Evolutionary conservation across 140 eudicot genomes (phyloP).

Genomic region (Cichorium intybus): DNA sequence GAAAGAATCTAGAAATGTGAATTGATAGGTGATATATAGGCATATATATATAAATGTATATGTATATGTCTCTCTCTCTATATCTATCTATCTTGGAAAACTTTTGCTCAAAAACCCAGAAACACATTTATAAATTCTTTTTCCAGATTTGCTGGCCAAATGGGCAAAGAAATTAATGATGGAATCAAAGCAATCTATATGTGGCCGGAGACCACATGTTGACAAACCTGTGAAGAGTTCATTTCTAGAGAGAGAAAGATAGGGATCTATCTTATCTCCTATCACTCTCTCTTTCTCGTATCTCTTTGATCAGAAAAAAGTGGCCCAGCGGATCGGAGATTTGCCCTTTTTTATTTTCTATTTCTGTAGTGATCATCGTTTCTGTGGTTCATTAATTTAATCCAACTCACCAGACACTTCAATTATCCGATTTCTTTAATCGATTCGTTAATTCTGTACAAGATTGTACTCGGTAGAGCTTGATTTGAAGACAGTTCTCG

Average conservation of each 20-base stretch:
- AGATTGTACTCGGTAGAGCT: conserved; percentile 5
- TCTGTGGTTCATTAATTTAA: conserved; percentile 6
- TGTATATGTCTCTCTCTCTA: conserved; percentile 6
- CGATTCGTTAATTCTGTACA: conserved; percentile 3
- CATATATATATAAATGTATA: not conserved
- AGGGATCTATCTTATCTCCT: conserved; percentile 41
- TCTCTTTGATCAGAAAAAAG: conserved; percentile 35
- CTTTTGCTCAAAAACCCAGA: not conserved
- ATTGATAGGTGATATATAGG: conserved; percentile 26
- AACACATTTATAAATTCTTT: conserved; percentile 14
- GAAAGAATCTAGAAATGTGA: conserved; percentile 50
- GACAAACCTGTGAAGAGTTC: conserved; percentile 51
- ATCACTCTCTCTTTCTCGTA: conserved; percentile 36
- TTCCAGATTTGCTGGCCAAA: conserved; percentile 32
- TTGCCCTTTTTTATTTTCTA: conserved; percentile 2
- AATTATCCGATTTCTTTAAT: conserved; percentile 20
- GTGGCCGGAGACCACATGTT: conserved; percentile 39
- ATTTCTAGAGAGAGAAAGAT: conserved; percentile 29
- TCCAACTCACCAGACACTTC: conserved; percentile 5
- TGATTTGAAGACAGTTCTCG: conserved; percentile 12
- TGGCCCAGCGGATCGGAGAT: conserved; percentile 54
- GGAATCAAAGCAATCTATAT: conserved; percentile 36
- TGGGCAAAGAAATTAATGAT: conserved; percentile 45
- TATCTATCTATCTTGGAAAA: conserved; percentile 11
- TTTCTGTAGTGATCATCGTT: conserved; percentile 11